Evolutionary conservation across 495 filamentous ascomycete genomes (phyloP).

Genomic region (Amorphotheca resinae): DNA sequence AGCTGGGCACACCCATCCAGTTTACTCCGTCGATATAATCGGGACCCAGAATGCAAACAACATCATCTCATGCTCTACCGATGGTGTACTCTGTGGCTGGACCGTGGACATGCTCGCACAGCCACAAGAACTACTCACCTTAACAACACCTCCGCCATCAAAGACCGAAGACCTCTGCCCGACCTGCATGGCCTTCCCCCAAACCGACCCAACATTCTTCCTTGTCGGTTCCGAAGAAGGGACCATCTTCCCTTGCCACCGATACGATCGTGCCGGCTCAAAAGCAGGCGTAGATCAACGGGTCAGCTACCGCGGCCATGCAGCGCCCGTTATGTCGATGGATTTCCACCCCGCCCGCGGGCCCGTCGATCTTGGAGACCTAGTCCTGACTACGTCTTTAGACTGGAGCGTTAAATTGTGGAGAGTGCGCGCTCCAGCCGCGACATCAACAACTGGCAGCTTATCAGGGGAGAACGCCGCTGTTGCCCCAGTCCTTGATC

Average conservation of each 20-base stretch:
- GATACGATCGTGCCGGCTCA: conserved; percentile 91
- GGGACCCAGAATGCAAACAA: conserved; percentile 98
- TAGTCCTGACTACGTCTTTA: conserved; percentile 72
- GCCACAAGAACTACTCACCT: conserved; percentile 82
- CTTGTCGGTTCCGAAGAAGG: conserved; percentile 95
- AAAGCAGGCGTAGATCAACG: conserved; percentile 87
- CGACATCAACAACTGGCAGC: conserved; percentile 41
- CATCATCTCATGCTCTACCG: conserved; percentile 89
- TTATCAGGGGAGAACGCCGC: conserved; percentile 24
- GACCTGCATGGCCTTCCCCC: conserved; percentile 91
- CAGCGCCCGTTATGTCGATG: conserved; percentile 89
- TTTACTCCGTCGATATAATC: conserved; percentile 90
- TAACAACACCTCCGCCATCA: conserved; percentile 71
- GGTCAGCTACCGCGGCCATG: conserved; percentile 74
- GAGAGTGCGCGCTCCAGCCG: conserved; percentile 73
- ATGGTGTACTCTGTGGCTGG: conserved; percentile 95
- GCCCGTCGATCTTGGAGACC: conserved; percentile 86
- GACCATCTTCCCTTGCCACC: conserved; percentile 86
- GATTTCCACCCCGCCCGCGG: conserved; percentile 89
- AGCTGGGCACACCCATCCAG: conserved; percentile 84
- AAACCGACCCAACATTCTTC: conserved; percentile 93
- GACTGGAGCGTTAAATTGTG: conserved; percentile 98
- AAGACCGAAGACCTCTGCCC: conserved; percentile 94
- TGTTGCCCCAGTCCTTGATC: conserved; percentile 69
- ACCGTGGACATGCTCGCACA: conserved; percentile 92